Evolutionary conservation across 768 basidiomycete genomes (phyloP).

Genomic region (Lyophyllum semitale): DNA sequence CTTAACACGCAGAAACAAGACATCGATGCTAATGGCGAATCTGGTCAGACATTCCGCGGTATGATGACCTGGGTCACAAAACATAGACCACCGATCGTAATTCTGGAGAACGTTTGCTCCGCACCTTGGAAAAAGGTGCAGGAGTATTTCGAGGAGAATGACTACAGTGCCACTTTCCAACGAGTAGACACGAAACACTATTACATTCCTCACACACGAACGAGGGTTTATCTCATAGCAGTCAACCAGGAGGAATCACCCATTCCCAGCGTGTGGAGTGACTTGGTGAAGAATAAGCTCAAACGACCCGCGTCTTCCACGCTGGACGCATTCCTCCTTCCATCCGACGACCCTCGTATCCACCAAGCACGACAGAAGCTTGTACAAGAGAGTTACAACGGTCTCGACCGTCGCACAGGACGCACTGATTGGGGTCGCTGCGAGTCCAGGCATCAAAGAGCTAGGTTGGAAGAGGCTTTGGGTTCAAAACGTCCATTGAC

Average conservation of each 20-base stretch:
- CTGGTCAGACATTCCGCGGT: constrained; percentile 89
- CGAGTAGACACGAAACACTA: constrained; percentile 86
- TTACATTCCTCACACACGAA: constrained; percentile 95
- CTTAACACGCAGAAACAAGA: constrained; percentile 91
- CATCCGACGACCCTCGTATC: constrained; percentile 89
- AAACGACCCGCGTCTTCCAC: constrained; percentile 87
- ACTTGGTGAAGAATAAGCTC: constrained; percentile 58
- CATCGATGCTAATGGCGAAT: constrained; percentile 89
- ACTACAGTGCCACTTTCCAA: constrained; percentile 71
- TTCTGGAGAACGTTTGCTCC: constrained; percentile 91
- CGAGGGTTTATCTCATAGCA: constrained; percentile 84
- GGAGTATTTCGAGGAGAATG: constrained; percentile 70
- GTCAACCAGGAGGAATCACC: constrained; percentile 62
- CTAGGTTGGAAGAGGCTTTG: constrained; percentile 79
- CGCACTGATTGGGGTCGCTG: constrained; percentile 91
- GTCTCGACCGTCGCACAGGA: constrained; percentile 67
- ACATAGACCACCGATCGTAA: constrained; percentile 88
- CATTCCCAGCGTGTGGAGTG: constrained; percentile 72
- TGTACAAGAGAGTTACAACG: constrained; percentile 65
- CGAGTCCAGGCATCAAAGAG: constrained; percentile 88
- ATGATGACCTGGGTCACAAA: constrained; percentile 93
- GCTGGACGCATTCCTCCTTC: constrained; percentile 88
- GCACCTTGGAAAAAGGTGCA: constrained; percentile 87
- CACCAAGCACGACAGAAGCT: constrained; percentile 87
- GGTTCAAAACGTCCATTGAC: constrained; percentile 87